A percentile compares a stretch with the other conserved stretches of the same genome.
Conservation (phyloP, 768 basidiomycete species). For the Macrolepiota fuliginosa region DNA sequence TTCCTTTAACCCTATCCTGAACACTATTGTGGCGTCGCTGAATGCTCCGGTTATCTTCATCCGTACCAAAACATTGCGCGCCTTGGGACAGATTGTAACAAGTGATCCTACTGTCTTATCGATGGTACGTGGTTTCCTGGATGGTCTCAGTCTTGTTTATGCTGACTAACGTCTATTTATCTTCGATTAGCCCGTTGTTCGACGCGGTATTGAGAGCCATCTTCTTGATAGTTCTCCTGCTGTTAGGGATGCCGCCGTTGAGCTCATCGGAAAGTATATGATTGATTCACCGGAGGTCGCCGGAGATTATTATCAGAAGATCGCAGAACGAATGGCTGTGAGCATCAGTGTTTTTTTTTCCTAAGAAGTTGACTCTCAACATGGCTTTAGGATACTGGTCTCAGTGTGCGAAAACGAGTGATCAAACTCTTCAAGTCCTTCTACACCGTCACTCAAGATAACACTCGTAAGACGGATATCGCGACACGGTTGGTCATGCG, state of each 20-base stretch:
- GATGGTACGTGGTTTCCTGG: constrained; percentile 44
- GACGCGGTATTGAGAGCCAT: constrained; percentile 85
- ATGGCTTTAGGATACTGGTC: constrained; percentile 77
- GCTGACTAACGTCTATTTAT: no score
- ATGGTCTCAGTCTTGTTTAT: background rate
- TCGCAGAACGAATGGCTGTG: constrained; percentile 90
- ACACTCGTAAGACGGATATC: constrained; percentile 70
- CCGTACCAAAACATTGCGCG: constrained; percentile 91
- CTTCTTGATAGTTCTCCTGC: constrained; percentile 89
- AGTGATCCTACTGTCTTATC: constrained; percentile 84
- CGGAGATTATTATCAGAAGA: constrained; percentile 82
- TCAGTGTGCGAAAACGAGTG: constrained; percentile 92
- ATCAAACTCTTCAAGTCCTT: constrained; percentile 90
- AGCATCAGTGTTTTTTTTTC: constrained; percentile 21
- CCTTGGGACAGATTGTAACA: constrained; percentile 85
- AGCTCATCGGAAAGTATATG: constrained; percentile 97
- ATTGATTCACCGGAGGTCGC: constrained; percentile 87
- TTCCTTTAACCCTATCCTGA: constrained; percentile 83
- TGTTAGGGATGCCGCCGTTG: constrained; percentile 95
- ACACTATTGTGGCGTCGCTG: constrained; percentile 72
- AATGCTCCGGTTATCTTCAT: constrained; percentile 89
- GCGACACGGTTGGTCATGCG: constrained; percentile 77
- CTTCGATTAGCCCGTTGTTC: constrained; percentile 62
- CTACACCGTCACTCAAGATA: constrained; percentile 63
- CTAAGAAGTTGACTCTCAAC: background rate